These are phyloP conservation scores for Triticum dicoccoides DNA, from an alignment of 176 grass and related monocot genomes.

Conservation along the genomic window DNA sequence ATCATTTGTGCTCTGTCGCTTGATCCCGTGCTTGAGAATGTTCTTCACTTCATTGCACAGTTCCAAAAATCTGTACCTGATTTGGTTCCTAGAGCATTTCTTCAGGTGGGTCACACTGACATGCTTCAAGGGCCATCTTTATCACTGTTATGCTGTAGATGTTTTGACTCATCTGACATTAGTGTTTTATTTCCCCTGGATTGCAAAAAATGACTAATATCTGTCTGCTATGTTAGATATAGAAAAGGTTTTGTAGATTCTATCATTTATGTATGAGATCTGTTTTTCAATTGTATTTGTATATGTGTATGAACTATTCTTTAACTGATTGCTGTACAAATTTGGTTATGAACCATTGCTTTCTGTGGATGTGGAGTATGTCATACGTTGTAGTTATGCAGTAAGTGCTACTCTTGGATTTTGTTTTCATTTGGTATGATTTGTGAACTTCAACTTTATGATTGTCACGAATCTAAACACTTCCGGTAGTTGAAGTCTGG, in stretches of 20 bases:
- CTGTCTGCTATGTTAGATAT: neutral
- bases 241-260: neutral
- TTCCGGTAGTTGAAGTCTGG: neutral
- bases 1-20: conserved; percentile 68
- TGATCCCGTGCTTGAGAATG: conserved; percentile 62
- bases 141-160: neutral
- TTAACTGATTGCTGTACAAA: neutral
- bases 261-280: neutral
- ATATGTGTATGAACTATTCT: too few species aligned
- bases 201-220: conserved; percentile 11
- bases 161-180: neutral
- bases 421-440: neutral
- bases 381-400: neutral
- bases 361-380: neutral
- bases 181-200: neutral
- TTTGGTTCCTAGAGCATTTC: conserved; percentile 88
- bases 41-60: conserved; percentile 74
- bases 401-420: neutral
- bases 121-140: neutral
- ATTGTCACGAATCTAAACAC: neutral
- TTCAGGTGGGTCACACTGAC: conserved; percentile 55
- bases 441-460: neutral
- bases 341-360: neutral
- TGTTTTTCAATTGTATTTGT: neutral
- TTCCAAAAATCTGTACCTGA: conserved; percentile 91